Evolutionary conservation across 202 grass and related monocot species (phyloP), one percentile per base, ranked within the genome.

Genomic region (Zoysia matrella): DNA sequence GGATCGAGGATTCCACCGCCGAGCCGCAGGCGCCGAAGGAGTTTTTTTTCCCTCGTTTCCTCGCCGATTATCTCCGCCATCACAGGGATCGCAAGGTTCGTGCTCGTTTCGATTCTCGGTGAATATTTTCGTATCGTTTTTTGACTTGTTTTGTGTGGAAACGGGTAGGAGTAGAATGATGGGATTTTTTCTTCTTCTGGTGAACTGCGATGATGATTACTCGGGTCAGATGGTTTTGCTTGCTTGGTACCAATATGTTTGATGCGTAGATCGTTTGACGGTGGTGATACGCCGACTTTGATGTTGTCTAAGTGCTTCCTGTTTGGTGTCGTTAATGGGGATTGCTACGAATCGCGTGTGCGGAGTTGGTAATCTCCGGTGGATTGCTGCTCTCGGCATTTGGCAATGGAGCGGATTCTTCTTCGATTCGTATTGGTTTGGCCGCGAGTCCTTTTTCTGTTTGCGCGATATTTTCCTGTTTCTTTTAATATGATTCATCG

Each of bases 81-180:
- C 0, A 4, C 12, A 11, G 42, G 5, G 69, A 63, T 82, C 84
- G 55, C 65, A 18, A 86, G 85, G 85, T 86, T 71, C 51, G 65
- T 69, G 72, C 41, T 61, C 68, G n/a, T 82, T 71, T 61, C 44
- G 5, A n/a, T 81, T 47, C 16, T 7, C 71, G 36, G 48, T 63
- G 3, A 40, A 14, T 76, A 41, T 69, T 69, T 12, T 72, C 39
- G 14, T 6, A 11, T 63, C 15, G 11, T 81, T 66, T 67, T 0
- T 75, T 54, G 54, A 47, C 46, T 69, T 49, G 67, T 52, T 8
- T 79, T 13, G 68, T 53, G 78, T 54, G 84, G 71, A 46, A 81
- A 22, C 48, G 49, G 75, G 65, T 22, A 36, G 15, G 44, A 55
- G 72, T 52, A 76, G 22, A 22, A 22, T 22, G 22, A 22, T 76